These are phyloP conservation scores for Xylogone sp. DNA, from an alignment of 2,329 filamentous ascomycete genomes.

Conservation along the genomic window DNA sequence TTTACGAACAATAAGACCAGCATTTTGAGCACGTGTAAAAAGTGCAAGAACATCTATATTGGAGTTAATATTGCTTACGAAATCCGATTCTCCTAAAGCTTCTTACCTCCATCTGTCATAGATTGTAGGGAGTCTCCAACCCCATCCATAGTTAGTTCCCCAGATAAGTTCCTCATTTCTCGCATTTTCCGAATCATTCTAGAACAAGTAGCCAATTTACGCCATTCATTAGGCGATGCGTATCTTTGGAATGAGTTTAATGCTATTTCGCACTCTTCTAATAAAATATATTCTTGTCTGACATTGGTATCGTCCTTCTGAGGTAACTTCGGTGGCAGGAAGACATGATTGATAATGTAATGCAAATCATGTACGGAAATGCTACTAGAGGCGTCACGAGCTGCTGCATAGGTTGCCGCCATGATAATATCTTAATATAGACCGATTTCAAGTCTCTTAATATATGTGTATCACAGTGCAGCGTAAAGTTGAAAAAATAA, in stretches of 20 bases:
- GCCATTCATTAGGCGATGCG: neutral
- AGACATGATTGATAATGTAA: slow-evolving; percentile 41
- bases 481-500: too few relatives aligned
- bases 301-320: slow-evolving; percentile 29
- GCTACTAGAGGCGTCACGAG: too few relatives aligned
- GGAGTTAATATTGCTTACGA: too few relatives aligned
- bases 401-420: too few relatives aligned
- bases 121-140: slow-evolving; percentile 3
- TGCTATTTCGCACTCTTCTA: slow-evolving; percentile 2
- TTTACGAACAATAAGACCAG: slow-evolving; percentile 37
- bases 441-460: too few relatives aligned
- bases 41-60: slow-evolving; percentile 31
- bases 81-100: too few relatives aligned
- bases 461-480: too few relatives aligned
- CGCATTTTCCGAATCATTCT: slow-evolving; percentile 9
- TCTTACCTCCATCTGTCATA: slow-evolving; percentile 9
- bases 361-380: neutral
- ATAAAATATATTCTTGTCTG: neutral
- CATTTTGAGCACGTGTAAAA: slow-evolving; percentile 42
- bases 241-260: slow-evolving; percentile 4
- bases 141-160: slow-evolving; percentile 4
- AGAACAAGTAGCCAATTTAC: slow-evolving; percentile 1
- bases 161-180: slow-evolving; percentile 1
- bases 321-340: slow-evolving; percentile 43
- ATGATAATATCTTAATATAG: too few relatives aligned